Base-by-base conservation (phyloP, 1,139 yeast species). In the Magnusiomyces ingens region DNA sequence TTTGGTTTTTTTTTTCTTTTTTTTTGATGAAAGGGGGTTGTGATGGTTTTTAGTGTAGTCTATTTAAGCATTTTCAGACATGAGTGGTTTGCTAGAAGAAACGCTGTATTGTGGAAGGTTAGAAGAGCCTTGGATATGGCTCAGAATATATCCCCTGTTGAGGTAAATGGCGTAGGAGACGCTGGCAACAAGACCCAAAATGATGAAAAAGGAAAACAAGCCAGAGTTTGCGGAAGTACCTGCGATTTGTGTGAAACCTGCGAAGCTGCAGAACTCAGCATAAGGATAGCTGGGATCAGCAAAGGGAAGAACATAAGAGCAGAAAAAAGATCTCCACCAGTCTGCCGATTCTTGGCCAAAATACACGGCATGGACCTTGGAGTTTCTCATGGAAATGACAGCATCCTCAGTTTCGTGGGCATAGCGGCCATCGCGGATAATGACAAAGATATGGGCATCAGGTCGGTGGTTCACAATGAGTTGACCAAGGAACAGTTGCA, bases 401-500 rank as follows among this genome's bases (percentile, higher is more conserved):
- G 57, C 57, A 37, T 52, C 55, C 36, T 55, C 57, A 13, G 57
- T 55, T 32, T 55, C 57, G 17, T 50, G 22, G 2, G 50, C 55
- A 26, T 55, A 55, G 17, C 57, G 52, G 43, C 50, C 52, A 17
- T 45, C 42, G 22, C 52, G 47, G 22, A 55, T 42, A 11, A 55
- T 37, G 3, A 55, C 55, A 45, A 52, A 49, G 35, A 55, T 49
- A 21, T 50, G 48, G 19, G 54, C 49, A 13, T 55, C 36, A 4
- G 55, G 55, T 11, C 53, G 45, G 29, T 38, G 32, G 51, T 50
- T 52, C 29, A 51, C 22, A 47, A 52, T 46, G n/a, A 55, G 37
- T 40, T 51, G 50, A 37, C 54, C 57, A 36, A 55, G 43, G 19
- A 55, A 52, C 35, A 19, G 13, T 41, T 55, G 57, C 26, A 55